Evolutionary conservation across 139 green algal genomes (phyloP).

Genomic region (Chlorella sorokiniana): DNA sequence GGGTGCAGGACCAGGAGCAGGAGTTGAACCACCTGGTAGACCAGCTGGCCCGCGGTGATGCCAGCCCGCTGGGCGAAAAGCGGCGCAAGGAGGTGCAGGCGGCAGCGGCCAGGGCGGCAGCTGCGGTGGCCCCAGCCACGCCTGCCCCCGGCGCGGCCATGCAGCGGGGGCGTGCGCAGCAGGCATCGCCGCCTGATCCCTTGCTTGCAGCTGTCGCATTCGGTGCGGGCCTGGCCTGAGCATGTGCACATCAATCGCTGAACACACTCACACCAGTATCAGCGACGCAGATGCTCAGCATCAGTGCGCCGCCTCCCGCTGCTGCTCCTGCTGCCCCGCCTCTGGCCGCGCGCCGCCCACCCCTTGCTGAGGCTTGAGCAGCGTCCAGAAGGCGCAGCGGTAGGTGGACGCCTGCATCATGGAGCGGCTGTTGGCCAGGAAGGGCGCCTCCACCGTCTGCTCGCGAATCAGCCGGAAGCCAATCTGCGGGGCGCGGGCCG

Average conservation of each 20-base stretch:
- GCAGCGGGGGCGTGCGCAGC: background rate
- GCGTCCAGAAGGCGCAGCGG: slow-evolving; percentile 52
- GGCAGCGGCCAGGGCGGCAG: background rate
- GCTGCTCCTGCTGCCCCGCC: background rate
- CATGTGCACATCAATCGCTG: background rate
- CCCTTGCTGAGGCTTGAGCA: slow-evolving; percentile 34
- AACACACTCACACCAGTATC: too few species aligned
- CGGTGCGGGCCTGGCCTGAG: slow-evolving; percentile 12
- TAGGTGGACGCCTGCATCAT: slow-evolving; percentile 45
- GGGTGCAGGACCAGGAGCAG: slow-evolving; percentile 26
- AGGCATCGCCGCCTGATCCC: background rate
- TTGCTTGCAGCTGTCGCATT: slow-evolving; percentile 15
- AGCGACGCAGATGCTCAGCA: too few species aligned
- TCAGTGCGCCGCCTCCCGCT: too few species aligned
- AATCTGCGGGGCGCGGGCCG: background rate
- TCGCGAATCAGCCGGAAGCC: slow-evolving; percentile 33
- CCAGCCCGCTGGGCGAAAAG: slow-evolving; percentile 6
- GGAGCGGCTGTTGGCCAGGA: slow-evolving; percentile 40
- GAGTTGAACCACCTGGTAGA: slow-evolving; percentile 18
- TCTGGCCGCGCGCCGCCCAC: background rate
- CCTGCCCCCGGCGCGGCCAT: background rate
- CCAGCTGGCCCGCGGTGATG: background rate
- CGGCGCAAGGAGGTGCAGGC: slow-evolving; percentile 1
- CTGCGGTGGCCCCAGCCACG: background rate
- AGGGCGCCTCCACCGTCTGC: slow-evolving; percentile 33